phyloP scores from a whole-genome alignment of 2,329 filamentous ascomycete species.

The Amesomyces nigricolor region DNA sequence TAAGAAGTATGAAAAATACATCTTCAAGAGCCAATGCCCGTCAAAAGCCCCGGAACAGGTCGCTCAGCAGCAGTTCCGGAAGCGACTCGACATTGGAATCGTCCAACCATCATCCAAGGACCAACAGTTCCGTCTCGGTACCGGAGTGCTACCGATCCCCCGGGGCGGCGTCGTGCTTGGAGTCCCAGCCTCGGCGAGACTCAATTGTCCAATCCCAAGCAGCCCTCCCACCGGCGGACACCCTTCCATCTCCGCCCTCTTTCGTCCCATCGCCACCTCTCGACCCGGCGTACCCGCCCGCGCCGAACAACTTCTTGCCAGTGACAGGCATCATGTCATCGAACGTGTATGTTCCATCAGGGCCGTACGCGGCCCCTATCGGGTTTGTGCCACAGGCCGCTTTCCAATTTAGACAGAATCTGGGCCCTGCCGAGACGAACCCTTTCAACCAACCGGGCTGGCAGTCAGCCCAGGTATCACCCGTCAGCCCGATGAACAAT shows the following conservation, averaged over 20 bases:
- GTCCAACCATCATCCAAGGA: not conserved
- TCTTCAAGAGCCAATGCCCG: not conserved
- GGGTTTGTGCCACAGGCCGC: conserved; percentile 1
- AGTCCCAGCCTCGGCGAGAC: not conserved
- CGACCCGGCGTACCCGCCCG: not conserved
- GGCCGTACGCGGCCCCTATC: not conserved
- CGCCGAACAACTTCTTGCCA: conserved; percentile 1
- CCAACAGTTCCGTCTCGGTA: conserved; percentile 6
- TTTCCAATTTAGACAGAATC: conserved; percentile 7
- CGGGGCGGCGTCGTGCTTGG: not conserved
- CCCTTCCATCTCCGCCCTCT: not conserved
- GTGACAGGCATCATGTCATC: not conserved
- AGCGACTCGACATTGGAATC: conserved; percentile 12
- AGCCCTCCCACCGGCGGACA: not conserved
- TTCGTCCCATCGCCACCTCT: not conserved
- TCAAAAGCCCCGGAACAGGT: not conserved
- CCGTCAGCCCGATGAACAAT: not conserved
- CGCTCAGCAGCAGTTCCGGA: conserved; percentile 7
- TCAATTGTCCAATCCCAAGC: not conserved
- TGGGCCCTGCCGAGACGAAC: not conserved
- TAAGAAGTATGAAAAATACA: not conserved
- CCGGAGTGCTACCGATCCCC: not conserved
- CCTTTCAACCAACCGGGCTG: conserved; percentile 16
- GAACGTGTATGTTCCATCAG: not conserved
- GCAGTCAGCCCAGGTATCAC: conserved; percentile 4